Evolutionary conservation across 225 moss, liverwort and hornwort species (phyloP), one percentile per base, ranked within the genome.

Genomic region (Climacium dendroides): DNA sequence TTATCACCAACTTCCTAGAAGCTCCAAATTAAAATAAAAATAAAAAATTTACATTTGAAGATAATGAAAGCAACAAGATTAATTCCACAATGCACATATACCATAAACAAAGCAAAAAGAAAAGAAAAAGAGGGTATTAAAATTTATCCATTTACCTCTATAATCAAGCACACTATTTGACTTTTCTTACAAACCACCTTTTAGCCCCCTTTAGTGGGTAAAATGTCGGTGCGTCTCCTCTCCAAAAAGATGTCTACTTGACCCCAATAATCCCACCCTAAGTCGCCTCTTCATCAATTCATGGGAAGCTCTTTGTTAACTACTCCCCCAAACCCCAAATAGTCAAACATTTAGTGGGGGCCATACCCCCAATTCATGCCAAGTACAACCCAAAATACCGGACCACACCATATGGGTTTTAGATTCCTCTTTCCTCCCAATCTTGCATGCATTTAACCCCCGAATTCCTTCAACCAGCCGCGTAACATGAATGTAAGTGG

Each of bases 101-200:
- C 6, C 17, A 37, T n/a, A 78, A 78, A 55, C 1, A 78, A 53
- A 54, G 10, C 4, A 10, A 23, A 76, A 15, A 15, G 2, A 1
- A 24, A 53, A 54, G 8, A 0, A n/a, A 23, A 24, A 54, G 3
- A 0, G 10, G 53, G 0, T 4, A 1, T 57, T 12, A 26, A 26
- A 26, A 18, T 26, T 23, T 2, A 57, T 39, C 5, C 13, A 26
- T 5, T 58, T 28, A 26, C 58, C 11, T 13, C 19, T 8, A 28
- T 17, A 2, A 58, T 39, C 13, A 57, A 78, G 28, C 12, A 39
- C 7, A 39, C 7, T 12, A 7, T 57, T 74, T 78, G 78, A 78
- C 58, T 78, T 57, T 74, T 17, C 13, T 28, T 39, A 53, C 57
- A 39, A 57, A 18, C 39, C 57, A 39, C 55, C 5, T 37, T 78